These are phyloP conservation scores for Boechera divaricarpa DNA, from an alignment of 345 rosid genomes.

Conservation along the genomic window DNA sequence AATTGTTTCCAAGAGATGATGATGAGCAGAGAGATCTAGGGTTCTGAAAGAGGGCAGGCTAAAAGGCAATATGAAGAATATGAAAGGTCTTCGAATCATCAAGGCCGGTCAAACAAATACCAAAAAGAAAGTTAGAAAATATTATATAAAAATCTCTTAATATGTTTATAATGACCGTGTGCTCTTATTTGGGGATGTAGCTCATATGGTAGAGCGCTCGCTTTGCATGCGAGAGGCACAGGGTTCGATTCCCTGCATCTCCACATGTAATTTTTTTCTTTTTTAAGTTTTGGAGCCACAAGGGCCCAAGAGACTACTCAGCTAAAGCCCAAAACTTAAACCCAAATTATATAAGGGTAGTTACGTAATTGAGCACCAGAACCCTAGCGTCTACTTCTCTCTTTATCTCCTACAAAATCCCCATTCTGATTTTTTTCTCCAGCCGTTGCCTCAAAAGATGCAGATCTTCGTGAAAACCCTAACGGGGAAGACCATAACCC, in stretches of 20 bases:
- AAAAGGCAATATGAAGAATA: slow-evolving; percentile 29
- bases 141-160: background rate
- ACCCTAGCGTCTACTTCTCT: slow-evolving; percentile 25
- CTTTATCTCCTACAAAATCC: background rate
- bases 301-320: background rate
- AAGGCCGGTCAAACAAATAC: slow-evolving; percentile 29
- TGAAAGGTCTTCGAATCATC: slow-evolving; percentile 4
- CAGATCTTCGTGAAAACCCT: slow-evolving; percentile 87
- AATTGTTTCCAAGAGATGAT: background rate
- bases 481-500: slow-evolving; percentile 76
- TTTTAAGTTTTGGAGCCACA: background rate
- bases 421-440: background rate
- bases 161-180: too few relatives aligned
- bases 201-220: slow-evolving; percentile 85
- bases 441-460: slow-evolving; percentile 46
- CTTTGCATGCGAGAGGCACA: slow-evolving; percentile 94
- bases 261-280: background rate
- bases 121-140: background rate
- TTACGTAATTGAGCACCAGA: slow-evolving; percentile 16
- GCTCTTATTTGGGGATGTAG: slow-evolving; percentile 24
- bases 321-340: background rate
- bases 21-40: slow-evolving; percentile 45
- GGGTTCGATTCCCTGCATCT: slow-evolving; percentile 49
- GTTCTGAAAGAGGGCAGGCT: slow-evolving; percentile 34
- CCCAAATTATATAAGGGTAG: slow-evolving; percentile 20